Conservation (phyloP, 1,139 yeast species). For the Magnusiomyces paraingens region DNA sequence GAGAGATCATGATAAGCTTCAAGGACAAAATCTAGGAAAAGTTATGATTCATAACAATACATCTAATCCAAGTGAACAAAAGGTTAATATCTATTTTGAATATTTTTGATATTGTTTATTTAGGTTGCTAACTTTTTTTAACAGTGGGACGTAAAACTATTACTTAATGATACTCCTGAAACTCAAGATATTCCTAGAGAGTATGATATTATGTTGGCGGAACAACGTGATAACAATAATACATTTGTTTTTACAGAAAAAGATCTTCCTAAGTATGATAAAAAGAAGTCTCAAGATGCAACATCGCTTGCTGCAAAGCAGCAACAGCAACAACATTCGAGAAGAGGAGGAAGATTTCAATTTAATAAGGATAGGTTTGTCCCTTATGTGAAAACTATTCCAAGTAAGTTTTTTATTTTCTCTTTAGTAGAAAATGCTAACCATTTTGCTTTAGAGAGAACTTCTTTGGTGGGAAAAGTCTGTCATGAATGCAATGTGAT, state of each 20-base stretch:
- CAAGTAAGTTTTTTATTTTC: slow-evolving; percentile 14
- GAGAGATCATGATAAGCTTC: slow-evolving; percentile 55
- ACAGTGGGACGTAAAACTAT: slow-evolving; percentile 33
- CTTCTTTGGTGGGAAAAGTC: slow-evolving; percentile 78
- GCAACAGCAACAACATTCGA: slow-evolving; percentile 26
- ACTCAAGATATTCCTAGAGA: slow-evolving; percentile 64
- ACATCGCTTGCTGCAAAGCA: slow-evolving; percentile 22
- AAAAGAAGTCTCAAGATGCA: slow-evolving; percentile 34
- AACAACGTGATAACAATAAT: slow-evolving; percentile 66
- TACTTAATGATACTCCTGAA: slow-evolving; percentile 37
- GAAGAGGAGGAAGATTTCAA: slow-evolving; percentile 22
- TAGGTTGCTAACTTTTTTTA: slow-evolving; percentile 11
- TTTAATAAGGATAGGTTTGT: slow-evolving; percentile 19
- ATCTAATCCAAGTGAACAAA: slow-evolving; percentile 30
- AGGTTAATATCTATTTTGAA: slow-evolving; percentile 43
- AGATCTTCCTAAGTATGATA: slow-evolving; percentile 63
- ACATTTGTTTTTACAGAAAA: slow-evolving; percentile 89
- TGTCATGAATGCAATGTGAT: slow-evolving; percentile 88
- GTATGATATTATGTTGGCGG: slow-evolving; percentile 71
- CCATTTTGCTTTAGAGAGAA: slow-evolving; percentile 43
- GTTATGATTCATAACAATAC: slow-evolving; percentile 58
- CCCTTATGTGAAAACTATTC: slow-evolving; percentile 29
- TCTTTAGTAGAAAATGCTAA: not conserved
- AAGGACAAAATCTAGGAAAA: slow-evolving; percentile 70
- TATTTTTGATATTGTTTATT: slow-evolving; percentile 19